Conservation (phyloP, 495 filamentous ascomycete genomes). For the Aspergillus asperescens region DNA sequence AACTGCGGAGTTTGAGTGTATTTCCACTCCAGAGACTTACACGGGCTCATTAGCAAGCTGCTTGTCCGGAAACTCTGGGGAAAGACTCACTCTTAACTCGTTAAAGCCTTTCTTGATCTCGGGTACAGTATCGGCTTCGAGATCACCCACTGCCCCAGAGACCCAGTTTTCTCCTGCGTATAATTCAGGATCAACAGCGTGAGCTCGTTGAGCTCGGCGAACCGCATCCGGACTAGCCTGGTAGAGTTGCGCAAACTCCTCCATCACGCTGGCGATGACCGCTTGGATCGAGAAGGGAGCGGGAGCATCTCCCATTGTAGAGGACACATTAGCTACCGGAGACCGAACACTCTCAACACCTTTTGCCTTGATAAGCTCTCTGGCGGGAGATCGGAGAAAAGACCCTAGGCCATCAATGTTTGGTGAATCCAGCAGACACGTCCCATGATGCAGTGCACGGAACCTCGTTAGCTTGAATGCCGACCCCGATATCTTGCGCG, state of each 20-base stretch:
- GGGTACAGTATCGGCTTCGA: slow-evolving; percentile 36
- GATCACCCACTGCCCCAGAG: slow-evolving; percentile 44
- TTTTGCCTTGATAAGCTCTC: slow-evolving; percentile 66
- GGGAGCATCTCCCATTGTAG: slow-evolving; percentile 33
- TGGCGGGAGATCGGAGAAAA: slow-evolving; percentile 68
- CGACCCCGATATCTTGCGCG: slow-evolving; percentile 82
- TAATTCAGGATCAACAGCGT: slow-evolving; percentile 33
- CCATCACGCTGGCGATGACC: slow-evolving; percentile 33
- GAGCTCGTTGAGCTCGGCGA: slow-evolving; percentile 31
- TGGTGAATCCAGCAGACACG: slow-evolving; percentile 68
- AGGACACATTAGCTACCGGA: slow-evolving; percentile 71
- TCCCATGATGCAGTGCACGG: slow-evolving; percentile 85
- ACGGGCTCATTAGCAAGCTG: background rate
- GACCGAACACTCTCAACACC: slow-evolving; percentile 94
- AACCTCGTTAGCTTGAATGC: slow-evolving; percentile 83
- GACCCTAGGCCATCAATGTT: slow-evolving; percentile 60
- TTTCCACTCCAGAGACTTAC: slow-evolving; percentile 67
- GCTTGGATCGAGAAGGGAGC: slow-evolving; percentile 32
- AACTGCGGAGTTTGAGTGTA: slow-evolving; percentile 84
- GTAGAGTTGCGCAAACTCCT: slow-evolving; percentile 33
- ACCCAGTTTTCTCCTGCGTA: slow-evolving; percentile 41
- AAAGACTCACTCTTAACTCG: slow-evolving; percentile 53
- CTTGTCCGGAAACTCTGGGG: background rate
- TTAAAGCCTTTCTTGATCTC: slow-evolving; percentile 53
- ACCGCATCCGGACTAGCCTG: slow-evolving; percentile 27